Conservation (phyloP, 1,139 yeast genomes). For the Suhomyces maxii region DNA sequence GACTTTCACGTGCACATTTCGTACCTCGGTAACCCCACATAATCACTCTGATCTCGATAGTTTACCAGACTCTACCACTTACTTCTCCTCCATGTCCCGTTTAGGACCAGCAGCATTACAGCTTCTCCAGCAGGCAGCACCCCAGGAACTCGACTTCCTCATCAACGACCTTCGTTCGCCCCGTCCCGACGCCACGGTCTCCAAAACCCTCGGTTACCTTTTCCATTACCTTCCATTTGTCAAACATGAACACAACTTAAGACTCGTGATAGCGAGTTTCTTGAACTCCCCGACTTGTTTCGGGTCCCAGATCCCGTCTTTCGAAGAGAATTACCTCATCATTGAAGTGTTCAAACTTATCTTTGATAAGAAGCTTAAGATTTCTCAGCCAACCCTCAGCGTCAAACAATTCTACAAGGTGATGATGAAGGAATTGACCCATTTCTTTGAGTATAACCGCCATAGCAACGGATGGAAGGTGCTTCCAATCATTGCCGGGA, state of each 20-base stretch:
- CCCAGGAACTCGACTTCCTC: constrained; percentile 51
- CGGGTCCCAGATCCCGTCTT: constrained; percentile 34
- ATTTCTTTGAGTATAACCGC: constrained; percentile 33
- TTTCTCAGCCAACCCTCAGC: constrained; percentile 64
- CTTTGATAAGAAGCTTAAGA: constrained; percentile 51
- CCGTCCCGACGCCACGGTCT: constrained; percentile 29
- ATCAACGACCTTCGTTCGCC: constrained; percentile 48
- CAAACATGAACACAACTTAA: constrained; percentile 57
- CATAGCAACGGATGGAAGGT: constrained; percentile 52
- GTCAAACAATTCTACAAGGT: constrained; percentile 52
- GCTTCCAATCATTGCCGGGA: constrained; percentile 57
- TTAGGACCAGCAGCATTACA: constrained; percentile 19
- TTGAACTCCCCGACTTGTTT: constrained; percentile 50
- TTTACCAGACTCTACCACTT: not conserved
- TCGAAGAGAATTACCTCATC: constrained; percentile 37
- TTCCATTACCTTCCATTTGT: constrained; percentile 64
- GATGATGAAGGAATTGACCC: constrained; percentile 36
- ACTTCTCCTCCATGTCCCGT: constrained; percentile 2
- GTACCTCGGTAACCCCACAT: constrained; percentile 6
- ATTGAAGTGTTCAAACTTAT: constrained; percentile 52
- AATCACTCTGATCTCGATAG: not conserved
- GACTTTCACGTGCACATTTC: not conserved
- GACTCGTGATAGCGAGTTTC: constrained; percentile 51
- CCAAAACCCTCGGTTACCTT: constrained; percentile 49
- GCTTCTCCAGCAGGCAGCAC: constrained; percentile 13